Base-by-base conservation (phyloP, 805 yeast genomes). In the Kluyveromyces starmeri region DNA sequence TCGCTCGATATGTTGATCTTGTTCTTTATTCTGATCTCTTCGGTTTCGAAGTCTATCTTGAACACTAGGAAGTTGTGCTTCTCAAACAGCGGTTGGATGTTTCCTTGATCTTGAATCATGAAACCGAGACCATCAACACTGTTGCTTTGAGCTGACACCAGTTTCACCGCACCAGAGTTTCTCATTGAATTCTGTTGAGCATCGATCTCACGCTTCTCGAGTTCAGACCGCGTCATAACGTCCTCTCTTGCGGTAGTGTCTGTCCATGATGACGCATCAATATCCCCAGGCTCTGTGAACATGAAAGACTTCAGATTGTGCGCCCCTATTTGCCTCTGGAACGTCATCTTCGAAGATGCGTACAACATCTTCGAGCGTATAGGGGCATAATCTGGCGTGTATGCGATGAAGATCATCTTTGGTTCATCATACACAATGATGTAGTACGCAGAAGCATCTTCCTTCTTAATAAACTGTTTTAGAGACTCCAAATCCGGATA, bases 281-380 rank as follows among this genome's bases (percentile, higher is more conserved):
- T 39, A 32, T 65, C 69, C 7, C 46, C 48, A 4, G 54, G 33
- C 11, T 53, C 56, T 19, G 65, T 61, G 30, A 57, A 40, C 35
- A 64, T 48, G 7, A 58, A 29, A 18, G 53, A 58, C 27, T 59
- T 48, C n/a, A 49, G 51, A 22, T 53, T 45, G 32, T 62, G 62
- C 1, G 64, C 70, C 7, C 96, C 96, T 25, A 89, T 65, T 42
- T 80, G 78, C 45, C 82, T 74, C 37, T 83, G 61, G 23, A 92
- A 58, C 1, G 92, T 75, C 54, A 75, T 80, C 41, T 84, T 84
- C 8, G 94, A 78, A 2, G 96, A 83, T 4, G 97, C 97, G 55
- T 88, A 92, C 32, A 92, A 66, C 96, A 92, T 92, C 56, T 89
- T 92, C 37, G 71, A 68, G 38, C 86, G 71, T 24, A 89, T 88